These are phyloP conservation scores for Pythium angustatum DNA, from an alignment of 352 stramenopile genomes.

Conservation along the genomic window DNA sequence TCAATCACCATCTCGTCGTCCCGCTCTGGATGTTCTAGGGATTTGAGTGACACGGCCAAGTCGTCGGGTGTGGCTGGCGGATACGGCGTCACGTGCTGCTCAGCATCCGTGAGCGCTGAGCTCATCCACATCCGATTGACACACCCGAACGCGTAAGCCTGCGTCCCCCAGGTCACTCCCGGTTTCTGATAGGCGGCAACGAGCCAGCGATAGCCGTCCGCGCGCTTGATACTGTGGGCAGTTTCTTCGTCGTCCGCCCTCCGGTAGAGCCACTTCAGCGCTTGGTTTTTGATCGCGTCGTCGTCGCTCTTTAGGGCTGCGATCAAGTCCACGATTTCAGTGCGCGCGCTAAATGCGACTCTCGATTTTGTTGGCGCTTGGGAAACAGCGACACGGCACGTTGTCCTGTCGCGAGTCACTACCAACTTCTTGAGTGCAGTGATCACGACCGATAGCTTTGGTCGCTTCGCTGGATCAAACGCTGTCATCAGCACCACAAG, in stretches of 20 bases:
- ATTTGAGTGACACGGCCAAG: background rate
- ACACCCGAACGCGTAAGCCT: background rate
- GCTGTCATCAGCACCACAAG: slow-evolving; percentile 29
- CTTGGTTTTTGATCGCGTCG: background rate
- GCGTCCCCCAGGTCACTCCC: background rate
- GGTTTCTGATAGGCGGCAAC: background rate
- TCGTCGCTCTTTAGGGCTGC: background rate
- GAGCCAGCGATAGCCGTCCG: background rate
- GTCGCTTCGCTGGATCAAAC: slow-evolving; percentile 14
- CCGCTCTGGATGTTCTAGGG: background rate
- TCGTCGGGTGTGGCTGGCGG: background rate
- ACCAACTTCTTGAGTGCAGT: background rate
- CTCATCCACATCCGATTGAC: background rate
- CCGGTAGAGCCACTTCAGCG: slow-evolving; percentile 14
- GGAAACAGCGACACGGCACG: background rate
- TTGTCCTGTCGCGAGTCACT: background rate
- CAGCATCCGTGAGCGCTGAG: background rate
- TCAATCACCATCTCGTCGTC: background rate
- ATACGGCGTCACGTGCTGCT: too few species aligned
- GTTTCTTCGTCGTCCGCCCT: background rate
- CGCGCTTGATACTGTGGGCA: background rate
- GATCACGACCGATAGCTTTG: background rate
- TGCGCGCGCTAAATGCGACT: background rate
- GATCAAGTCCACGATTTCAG: background rate
- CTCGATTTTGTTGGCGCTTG: background rate